phyloP scores from a whole-genome alignment of 2,329 filamentous ascomycete species.

The Metarhizium sp. region DNA sequence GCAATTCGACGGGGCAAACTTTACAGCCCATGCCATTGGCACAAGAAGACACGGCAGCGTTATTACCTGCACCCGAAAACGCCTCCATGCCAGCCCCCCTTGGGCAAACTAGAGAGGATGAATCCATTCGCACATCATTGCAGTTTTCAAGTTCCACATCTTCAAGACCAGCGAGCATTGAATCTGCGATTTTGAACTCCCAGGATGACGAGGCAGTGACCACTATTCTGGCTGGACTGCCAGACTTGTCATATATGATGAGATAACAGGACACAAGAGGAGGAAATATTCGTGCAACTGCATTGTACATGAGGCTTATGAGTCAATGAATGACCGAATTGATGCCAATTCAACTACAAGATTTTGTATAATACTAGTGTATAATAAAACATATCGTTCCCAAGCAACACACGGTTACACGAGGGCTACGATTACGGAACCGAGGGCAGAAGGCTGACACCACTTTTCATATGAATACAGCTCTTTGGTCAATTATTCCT shows the following conservation, averaged over 20 bases:
- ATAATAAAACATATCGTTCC: too few relatives aligned
- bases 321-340: not conserved
- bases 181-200: not conserved
- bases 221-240: slow-evolving; percentile 27
- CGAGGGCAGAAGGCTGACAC: too few relatives aligned
- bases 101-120: not conserved
- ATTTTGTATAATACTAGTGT: too few relatives aligned
- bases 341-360: not conserved
- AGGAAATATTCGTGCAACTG: not conserved
- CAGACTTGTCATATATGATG: slow-evolving; percentile 38
- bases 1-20: not conserved
- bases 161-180: not conserved
- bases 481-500: too few relatives aligned
- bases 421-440: too few relatives aligned
- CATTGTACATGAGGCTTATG: not conserved
- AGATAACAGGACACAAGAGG: slow-evolving; percentile 14
- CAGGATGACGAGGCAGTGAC: slow-evolving; percentile 23
- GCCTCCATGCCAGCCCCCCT: not conserved
- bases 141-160: not conserved
- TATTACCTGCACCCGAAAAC: not conserved
- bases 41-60: not conserved
- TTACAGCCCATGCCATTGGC: not conserved
- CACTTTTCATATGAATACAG: too few relatives aligned
- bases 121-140: not conserved
- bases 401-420: too few relatives aligned